Evolutionary conservation across 176 grass and related monocot genomes (phyloP), one percentile per base, ranked within the genome.

Genomic region (Tuctoria greenei): DNA sequence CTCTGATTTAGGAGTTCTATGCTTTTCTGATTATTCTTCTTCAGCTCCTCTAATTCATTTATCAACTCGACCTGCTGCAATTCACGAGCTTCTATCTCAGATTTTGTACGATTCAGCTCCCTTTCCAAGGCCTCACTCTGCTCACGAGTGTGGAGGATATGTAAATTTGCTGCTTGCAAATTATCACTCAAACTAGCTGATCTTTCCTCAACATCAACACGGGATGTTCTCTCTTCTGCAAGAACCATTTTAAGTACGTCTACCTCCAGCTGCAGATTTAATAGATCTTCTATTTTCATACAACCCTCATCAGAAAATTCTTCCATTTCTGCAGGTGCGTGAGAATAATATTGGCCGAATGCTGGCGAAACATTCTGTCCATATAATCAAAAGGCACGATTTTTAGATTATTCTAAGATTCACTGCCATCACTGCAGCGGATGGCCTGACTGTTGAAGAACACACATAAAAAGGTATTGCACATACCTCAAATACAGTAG

Each of bases 71-170:
- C 84, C 55, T 91, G 77, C 73, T 98, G 84, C 3, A 86, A 86
- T 81, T 98, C 91, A 68, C 90, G 82, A 81, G 79, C 86, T 92
- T 98, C 95, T 81, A 88, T 90, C 26, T 90, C 73, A 57, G 89
- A 94, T 83, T 90, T 91, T 66, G 91, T 75, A 73, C 72, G 66
- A 67, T 57, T 82, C 57, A 88, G 65, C 77, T 92, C 82, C 67
- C 55, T 90, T 78, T 79, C 74, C 74, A 82, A 64, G 23, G 75
- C 51, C 31, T 87, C 87, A 66, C 68, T 45, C 61, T 72, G 74
- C 24, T 72, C 75, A 57, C 31, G 65, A 34, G 69, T 62, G 68
- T 85, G 28, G 57, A 93, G 54, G 23, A 69, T 52, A 73, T n/a
- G 39, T 46, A 59, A 64, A 61, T 85, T 82, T 85, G 83, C 74